Evolutionary conservation across 2,329 filamentous ascomycete genomes (phyloP).

Genomic region (Byssoonygena ceratinophila): DNA sequence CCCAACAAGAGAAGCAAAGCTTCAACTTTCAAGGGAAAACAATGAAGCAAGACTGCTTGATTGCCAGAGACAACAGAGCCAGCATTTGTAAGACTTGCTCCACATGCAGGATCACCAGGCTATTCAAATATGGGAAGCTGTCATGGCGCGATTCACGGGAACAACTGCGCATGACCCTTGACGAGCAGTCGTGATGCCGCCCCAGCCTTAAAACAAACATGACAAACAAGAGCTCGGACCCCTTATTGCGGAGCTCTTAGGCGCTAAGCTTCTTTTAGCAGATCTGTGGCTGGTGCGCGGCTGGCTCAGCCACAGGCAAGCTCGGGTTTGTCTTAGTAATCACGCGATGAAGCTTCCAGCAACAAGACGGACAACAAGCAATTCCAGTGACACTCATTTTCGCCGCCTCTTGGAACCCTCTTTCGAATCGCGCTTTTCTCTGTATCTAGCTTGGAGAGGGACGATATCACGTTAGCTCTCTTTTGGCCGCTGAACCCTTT

Average conservation of each 20-base stretch:
- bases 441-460: not conserved
- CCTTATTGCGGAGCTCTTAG: not conserved
- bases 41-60: not conserved
- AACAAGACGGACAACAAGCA: not conserved
- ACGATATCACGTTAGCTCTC: not conserved
- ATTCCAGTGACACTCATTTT: not conserved
- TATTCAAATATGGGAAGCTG: not conserved
- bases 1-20: not conserved
- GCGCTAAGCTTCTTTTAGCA: not conserved
- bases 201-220: conserved; percentile 6
- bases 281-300: not conserved
- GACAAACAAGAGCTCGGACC: conserved; percentile 3
- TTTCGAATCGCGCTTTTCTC: not conserved
- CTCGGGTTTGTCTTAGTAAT: not conserved
- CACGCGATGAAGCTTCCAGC: conserved; percentile 1
- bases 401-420: not conserved
- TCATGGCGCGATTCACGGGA: not conserved
- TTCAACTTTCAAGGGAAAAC: not conserved
- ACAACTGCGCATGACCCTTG: conserved; percentile 5
- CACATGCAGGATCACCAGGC: not conserved
- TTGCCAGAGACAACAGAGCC: not conserved
- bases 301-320: not conserved
- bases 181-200: not conserved
- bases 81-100: not conserved
- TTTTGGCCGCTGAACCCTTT: too few relatives aligned